A percentile compares a stretch with the other conserved stretches of the same genome.
These are phyloP conservation scores for Cucumis hystrix DNA, from an alignment of 306 rosid genomes.

Conservation along the genomic window DNA sequence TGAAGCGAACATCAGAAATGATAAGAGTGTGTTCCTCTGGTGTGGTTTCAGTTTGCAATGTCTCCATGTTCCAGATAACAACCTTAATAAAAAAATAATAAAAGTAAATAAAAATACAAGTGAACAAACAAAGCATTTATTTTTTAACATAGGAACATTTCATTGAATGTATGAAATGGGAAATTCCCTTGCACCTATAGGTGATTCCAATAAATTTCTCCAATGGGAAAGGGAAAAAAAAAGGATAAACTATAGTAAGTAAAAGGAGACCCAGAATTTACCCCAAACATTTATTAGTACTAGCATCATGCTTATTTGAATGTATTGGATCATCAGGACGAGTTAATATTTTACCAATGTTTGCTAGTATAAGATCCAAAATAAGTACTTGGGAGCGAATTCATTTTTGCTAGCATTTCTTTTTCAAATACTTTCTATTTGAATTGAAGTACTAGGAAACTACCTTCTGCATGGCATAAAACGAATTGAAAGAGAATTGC, in stretches of 20 bases:
- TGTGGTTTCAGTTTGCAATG: slow-evolving; percentile 61
- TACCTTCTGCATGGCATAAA: neutral
- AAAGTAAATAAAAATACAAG: slow-evolving; percentile 13
- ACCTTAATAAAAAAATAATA: slow-evolving; percentile 48
- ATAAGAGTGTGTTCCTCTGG: slow-evolving; percentile 53
- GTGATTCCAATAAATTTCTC: no score
- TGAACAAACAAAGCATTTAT: no score
- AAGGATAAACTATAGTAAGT: no score
- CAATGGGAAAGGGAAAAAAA: no score
- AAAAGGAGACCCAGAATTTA: no score
- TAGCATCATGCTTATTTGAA: neutral
- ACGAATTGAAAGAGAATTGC: neutral
- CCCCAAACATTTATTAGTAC: neutral
- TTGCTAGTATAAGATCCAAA: neutral
- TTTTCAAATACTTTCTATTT: neutral
- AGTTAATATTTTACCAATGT: neutral
- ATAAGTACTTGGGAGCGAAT: neutral
- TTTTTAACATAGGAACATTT: no score
- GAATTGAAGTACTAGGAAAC: neutral
- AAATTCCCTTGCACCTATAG: no score
- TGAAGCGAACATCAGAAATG: slow-evolving; percentile 84
- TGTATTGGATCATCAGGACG: neutral
- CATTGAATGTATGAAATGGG: no score
- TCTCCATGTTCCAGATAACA: slow-evolving; percentile 86
- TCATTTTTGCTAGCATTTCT: neutral